Base-by-base conservation (phyloP, 805 yeast species). In the Candida ulmi region DNA sequence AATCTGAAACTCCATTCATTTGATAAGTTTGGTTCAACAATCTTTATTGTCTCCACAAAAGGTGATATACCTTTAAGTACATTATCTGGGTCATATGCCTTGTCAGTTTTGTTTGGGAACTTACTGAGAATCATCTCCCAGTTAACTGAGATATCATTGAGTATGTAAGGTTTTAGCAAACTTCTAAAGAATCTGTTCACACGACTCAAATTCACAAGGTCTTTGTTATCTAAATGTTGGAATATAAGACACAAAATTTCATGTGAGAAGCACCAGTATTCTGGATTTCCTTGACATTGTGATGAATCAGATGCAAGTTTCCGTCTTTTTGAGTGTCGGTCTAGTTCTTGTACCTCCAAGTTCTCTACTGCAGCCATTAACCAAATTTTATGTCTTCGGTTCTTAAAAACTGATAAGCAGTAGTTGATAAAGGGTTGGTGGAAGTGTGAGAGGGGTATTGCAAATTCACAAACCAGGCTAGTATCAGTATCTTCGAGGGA, bases 1-100 rank as follows among this genome's bases (percentile, higher is more conserved):
- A 58, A 59, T n/a, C 57, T 57, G 38, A 58, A 61, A 28, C 58
- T 55, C 67, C 67, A 62, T 39, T 62, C 66, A 30, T 55, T 48
- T 18, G 53, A 53, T n/a, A 62, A 43, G 32, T 60, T 54, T 8
- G 52, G 44, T 15, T 60, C 54, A 8, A 52, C 40, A 18, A 62
- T 49, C 24, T 53, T 45, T n/a, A 62, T 33, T 5, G 38, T 44
- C 38, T 57, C 61, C n/a, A 59, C 52, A 35, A 17, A 31, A 5
- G 16, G 17, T 6, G 26, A 19, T 15, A 31, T 31, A 13, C 9
- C 13, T 17, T 31, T 31, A 5, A 31, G 25, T 7, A 31, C 26
- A 8, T 6, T 12, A 13, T 31, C 34, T 7, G 17, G n/a, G 7
- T 31, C 34, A 5, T 4, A 4, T 3, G 13, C 26, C 17, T 19